Base-by-base conservation (phyloP, 2,329 filamentous ascomycete species). In the Orbilia blumenaviensis region DNA sequence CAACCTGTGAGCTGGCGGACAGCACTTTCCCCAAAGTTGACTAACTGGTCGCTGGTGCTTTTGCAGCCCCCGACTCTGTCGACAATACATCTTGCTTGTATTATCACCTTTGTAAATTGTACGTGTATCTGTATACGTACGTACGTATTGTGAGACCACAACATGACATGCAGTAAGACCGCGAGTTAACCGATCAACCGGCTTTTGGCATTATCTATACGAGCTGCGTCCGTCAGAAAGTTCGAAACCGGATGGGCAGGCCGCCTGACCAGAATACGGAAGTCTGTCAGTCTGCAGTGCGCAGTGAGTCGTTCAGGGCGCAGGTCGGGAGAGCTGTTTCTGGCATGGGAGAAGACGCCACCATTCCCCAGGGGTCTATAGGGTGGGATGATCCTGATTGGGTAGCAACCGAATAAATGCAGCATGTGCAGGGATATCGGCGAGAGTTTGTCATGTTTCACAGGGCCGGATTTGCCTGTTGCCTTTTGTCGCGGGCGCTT, bases 391-490 rank as follows among this genome's bases (percentile, higher is more conserved):
- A 1, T 52, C 32, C 5, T 71, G 66, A 71, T 71, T 71, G 66
- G 66, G 25, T 27, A 16, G 44, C 16, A 56, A 32, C 44, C 66
- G 66, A 63, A 38, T 21, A 16, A 1, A 38, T 71, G 56, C 34
- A 29, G 32, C 23, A 42, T 21, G 34, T 36, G 14, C 58, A 71
- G 56, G 66, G 66, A 71, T 71, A 10, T 41, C 36, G 56, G 23
- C 44, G 36, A 62, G 29, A 56, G 66, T 62, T 71, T 71, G 56
- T 41, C 46, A 54, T 54, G 66, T 71, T 69, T 71, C 66, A 71
- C 66, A 71, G 56, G 32, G 23, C 66, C 25, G 56, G 66, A 54
- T 54, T 56, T 62, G 56, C 56, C 58, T 62, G 54, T 62, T 46
- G 27, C 46, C 46, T 34, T 27, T 71, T 60, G 66, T 61, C 54